phyloP scores from a whole-genome alignment of 164 flowering plant genomes.

The grape (Vitis vinifera) region DNA sequence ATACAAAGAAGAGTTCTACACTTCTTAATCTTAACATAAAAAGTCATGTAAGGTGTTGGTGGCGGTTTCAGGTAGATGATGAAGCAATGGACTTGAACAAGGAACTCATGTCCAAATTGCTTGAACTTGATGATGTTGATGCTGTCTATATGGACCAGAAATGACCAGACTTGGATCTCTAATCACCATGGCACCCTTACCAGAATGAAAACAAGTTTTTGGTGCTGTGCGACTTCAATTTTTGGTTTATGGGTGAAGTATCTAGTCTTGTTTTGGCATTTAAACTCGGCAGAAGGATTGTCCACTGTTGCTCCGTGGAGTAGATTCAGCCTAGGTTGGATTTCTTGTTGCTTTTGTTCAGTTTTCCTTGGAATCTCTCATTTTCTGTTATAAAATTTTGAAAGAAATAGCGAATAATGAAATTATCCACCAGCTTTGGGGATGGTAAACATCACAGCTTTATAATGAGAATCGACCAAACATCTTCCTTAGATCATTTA shows the following conservation, averaged over 20 bases:
- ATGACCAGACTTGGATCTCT: constrained; percentile 5
- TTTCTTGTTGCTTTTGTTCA: background rate
- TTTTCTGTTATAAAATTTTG: background rate
- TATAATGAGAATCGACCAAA: too few relatives aligned
- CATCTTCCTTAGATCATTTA: too few relatives aligned
- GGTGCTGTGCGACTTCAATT: too few relatives aligned
- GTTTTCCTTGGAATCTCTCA: background rate
- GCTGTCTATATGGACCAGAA: constrained; percentile 86
- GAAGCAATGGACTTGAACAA: constrained; percentile 95
- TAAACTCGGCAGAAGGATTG: background rate
- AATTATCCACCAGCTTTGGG: background rate
- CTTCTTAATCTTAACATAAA: background rate
- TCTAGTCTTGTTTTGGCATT: background rate
- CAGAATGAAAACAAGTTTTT: too few relatives aligned
- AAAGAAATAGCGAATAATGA: background rate
- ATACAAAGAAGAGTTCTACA: too few relatives aligned
- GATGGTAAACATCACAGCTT: too few relatives aligned
- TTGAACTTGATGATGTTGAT: constrained; percentile 97
- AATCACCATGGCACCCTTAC: too few relatives aligned
- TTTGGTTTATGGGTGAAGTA: too few relatives aligned
- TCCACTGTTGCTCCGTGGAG: background rate
- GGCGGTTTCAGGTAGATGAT: constrained; percentile 77
- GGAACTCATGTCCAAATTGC: constrained; percentile 73
- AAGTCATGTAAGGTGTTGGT: background rate
- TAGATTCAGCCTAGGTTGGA: background rate